phyloP scores from a whole-genome alignment of 75 land plant genomes.

The Gnetum montanum region DNA sequence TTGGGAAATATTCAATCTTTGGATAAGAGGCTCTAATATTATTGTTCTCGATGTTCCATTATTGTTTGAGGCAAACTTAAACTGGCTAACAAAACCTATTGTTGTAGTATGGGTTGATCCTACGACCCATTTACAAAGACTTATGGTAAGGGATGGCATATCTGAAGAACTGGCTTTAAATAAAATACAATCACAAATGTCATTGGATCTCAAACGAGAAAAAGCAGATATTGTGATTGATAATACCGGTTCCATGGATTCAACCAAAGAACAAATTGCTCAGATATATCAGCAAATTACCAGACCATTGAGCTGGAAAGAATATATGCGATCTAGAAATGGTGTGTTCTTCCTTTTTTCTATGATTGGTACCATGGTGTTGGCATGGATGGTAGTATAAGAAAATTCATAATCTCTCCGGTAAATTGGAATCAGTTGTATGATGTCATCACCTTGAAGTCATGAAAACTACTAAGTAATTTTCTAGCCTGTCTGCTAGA shows the following conservation, averaged over 20 bases:
- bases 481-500: too few species aligned
- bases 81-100: slow-evolving; percentile 63
- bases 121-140: slow-evolving; percentile 69
- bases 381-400: neutral
- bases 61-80: slow-evolving; percentile 80
- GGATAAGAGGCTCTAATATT: slow-evolving; percentile 59
- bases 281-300: slow-evolving; percentile 33
- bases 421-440: too few species aligned
- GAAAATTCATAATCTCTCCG: too few species aligned
- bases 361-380: neutral
- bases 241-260: slow-evolving; percentile 70
- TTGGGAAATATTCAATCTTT: slow-evolving; percentile 66
- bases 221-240: slow-evolving; percentile 81
- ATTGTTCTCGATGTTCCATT: slow-evolving; percentile 83
- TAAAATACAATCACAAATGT: slow-evolving; percentile 64
- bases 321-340: slow-evolving; percentile 51
- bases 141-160: slow-evolving; percentile 60
- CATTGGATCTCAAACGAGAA: slow-evolving; percentile 62
- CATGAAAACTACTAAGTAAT: too few species aligned
- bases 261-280: slow-evolving; percentile 42
- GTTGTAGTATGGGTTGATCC: slow-evolving; percentile 93
- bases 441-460: too few species aligned
- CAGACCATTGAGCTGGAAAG: slow-evolving; percentile 57
- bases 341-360: slow-evolving; percentile 36
- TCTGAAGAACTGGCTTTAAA: slow-evolving; percentile 66